Percentiles rank a stretch among this genome's conserved stretches.
Evolutionary conservation across 2,329 filamentous ascomycete genomes (phyloP).

Genomic region (Fusarium agapanthi): DNA sequence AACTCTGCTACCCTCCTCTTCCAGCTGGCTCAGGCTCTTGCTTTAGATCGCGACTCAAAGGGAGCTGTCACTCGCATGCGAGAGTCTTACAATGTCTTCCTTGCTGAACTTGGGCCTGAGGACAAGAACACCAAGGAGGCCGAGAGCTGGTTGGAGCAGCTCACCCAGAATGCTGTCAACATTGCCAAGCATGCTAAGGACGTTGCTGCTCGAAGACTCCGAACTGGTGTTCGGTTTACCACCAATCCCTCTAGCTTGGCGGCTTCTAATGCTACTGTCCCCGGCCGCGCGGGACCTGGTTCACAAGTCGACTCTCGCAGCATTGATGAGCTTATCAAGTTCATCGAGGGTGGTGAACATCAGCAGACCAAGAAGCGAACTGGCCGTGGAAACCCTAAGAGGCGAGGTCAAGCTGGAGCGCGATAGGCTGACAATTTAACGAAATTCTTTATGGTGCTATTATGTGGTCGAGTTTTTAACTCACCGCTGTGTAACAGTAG

Average conservation of each 20-base stretch:
- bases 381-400: slow-evolving; percentile 64
- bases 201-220: slow-evolving; percentile 76
- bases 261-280: slow-evolving; percentile 44
- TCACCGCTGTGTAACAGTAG: slow-evolving; percentile 37
- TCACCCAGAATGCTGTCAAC: slow-evolving; percentile 93
- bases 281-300: slow-evolving; percentile 42
- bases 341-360: slow-evolving; percentile 81
- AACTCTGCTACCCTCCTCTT: slow-evolving; percentile 95
- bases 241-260: slow-evolving; percentile 41
- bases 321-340: slow-evolving; percentile 92
- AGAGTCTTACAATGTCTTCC: slow-evolving; percentile 96
- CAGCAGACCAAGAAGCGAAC: slow-evolving; percentile 66
- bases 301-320: slow-evolving; percentile 75
- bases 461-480: slow-evolving; percentile 21
- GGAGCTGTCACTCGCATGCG: slow-evolving; percentile 92
- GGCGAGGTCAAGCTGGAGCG: slow-evolving; percentile 51
- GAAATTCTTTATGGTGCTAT: slow-evolving; percentile 23
- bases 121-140: slow-evolving; percentile 99
- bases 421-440: slow-evolving; percentile 25
- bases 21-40: slow-evolving; percentile 94
- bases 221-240: slow-evolving; percentile 74
- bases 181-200: slow-evolving; percentile 96
- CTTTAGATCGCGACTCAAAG: slow-evolving; percentile 95
- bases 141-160: slow-evolving; percentile 93
- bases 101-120: slow-evolving; percentile 82